phyloP scores from a whole-genome alignment of 148 eudicot species.

The Amaranthus hypochondriacus region DNA sequence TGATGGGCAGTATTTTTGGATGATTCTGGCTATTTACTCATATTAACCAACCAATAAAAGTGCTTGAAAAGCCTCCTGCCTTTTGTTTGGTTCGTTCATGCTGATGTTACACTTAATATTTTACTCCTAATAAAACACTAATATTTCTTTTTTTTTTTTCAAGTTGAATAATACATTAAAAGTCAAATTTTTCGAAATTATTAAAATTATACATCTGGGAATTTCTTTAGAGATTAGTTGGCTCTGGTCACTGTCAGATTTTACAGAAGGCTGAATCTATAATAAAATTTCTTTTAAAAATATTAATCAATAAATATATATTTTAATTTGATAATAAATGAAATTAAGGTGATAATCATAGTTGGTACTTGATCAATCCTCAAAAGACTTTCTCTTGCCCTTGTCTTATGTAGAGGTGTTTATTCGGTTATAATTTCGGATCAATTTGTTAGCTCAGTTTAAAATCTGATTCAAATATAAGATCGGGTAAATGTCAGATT shows the following conservation, averaged over 20 bases:
- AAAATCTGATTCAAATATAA: too few species aligned
- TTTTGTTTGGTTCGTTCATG: slow-evolving; percentile 28
- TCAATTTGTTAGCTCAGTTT: too few species aligned
- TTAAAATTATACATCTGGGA: slow-evolving; percentile 19
- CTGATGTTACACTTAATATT: slow-evolving; percentile 14
- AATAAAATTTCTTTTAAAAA: neutral
- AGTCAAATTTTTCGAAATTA: slow-evolving; percentile 24
- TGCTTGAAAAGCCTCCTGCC: slow-evolving; percentile 32
- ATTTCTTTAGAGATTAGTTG: slow-evolving; percentile 20
- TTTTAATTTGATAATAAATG: neutral
- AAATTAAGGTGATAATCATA: too few species aligned
- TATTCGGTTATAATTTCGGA: too few species aligned
- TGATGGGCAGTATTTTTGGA: slow-evolving; percentile 22
- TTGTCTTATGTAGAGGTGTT: too few species aligned
- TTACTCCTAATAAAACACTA: slow-evolving; percentile 6
- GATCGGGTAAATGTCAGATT: too few species aligned
- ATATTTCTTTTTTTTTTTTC: neutral
- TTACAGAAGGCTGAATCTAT: slow-evolving; percentile 13
- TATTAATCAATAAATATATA: neutral
- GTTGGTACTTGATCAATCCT: too few species aligned
- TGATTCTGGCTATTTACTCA: slow-evolving; percentile 14
- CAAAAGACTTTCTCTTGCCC: too few species aligned
- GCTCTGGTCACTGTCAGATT: slow-evolving; percentile 16
- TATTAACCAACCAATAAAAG: slow-evolving; percentile 29
- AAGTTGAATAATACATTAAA: slow-evolving; percentile 10